These are phyloP conservation scores for Eutrema yunnanense DNA, from an alignment of 345 rosid genomes.

Conservation along the genomic window DNA sequence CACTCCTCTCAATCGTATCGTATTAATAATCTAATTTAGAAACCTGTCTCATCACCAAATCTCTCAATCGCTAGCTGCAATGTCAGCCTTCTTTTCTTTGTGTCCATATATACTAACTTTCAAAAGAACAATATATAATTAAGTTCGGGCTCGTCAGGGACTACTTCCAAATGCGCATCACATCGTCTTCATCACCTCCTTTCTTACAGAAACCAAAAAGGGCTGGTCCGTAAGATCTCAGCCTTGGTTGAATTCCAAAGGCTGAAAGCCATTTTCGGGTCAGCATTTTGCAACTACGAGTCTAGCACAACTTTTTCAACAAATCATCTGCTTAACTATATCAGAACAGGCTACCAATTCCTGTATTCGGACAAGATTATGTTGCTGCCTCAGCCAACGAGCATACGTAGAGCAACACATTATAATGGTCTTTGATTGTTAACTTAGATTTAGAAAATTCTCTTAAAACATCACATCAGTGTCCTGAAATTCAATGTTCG, in stretches of 20 bases:
- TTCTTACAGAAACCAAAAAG: slow-evolving; percentile 70
- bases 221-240: slow-evolving; percentile 87
- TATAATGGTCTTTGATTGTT: slow-evolving; percentile 38
- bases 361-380: slow-evolving; percentile 33
- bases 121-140: slow-evolving; percentile 44
- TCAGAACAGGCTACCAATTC: slow-evolving; percentile 45
- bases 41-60: slow-evolving; percentile 55
- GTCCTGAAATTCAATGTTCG: no score
- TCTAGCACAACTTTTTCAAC: no score
- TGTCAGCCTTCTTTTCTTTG: slow-evolving; percentile 55
- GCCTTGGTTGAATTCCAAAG: slow-evolving; percentile 56
- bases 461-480: no score
- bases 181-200: slow-evolving; percentile 49
- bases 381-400: slow-evolving; percentile 39
- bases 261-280: neutral
- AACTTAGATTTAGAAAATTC: no score
- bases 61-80: slow-evolving; percentile 58
- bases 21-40: slow-evolving; percentile 43
- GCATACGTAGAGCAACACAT: slow-evolving; percentile 72
- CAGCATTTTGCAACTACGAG: no score
- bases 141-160: slow-evolving; percentile 81
- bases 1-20: slow-evolving; percentile 34
- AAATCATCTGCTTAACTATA: no score
- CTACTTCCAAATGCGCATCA: slow-evolving; percentile 81
- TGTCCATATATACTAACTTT: slow-evolving; percentile 45